Evolutionary conservation across 352 stramenopile species (phyloP).

Genomic region (Plasmopara halstedii): DNA sequence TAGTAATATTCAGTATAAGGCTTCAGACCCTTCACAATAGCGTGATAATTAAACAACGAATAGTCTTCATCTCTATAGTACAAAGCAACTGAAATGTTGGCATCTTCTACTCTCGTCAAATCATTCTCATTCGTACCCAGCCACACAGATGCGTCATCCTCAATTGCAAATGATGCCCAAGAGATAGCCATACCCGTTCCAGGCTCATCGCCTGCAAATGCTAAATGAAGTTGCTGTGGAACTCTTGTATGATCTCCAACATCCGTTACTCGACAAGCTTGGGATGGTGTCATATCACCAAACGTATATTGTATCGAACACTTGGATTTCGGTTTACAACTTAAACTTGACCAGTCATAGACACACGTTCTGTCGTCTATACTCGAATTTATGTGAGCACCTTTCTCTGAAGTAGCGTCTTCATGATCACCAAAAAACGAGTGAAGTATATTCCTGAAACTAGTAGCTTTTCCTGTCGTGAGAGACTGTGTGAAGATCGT

Average conservation of each 20-base stretch:
- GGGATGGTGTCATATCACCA: constrained; percentile 16
- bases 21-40: neutral
- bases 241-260: constrained; percentile 26
- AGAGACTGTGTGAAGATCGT: too few relatives aligned
- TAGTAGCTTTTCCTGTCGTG: too few relatives aligned
- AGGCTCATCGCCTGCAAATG: neutral
- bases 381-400: too few relatives aligned
- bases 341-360: neutral
- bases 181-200: neutral
- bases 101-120: neutral
- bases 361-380: neutral
- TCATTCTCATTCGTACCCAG: neutral
- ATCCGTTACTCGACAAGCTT: constrained; percentile 1
- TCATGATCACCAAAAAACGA: too few relatives aligned
- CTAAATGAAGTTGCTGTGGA: constrained; percentile 24
- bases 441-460: too few relatives aligned
- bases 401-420: too few relatives aligned
- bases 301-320: neutral
- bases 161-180: neutral
- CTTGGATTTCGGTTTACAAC: neutral
- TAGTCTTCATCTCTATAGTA: neutral
- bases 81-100: neutral
- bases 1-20: neutral
- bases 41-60: neutral
- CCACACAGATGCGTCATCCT: neutral